A percentile compares a stretch with the other conserved stretches of the same genome.
phyloP scores from a whole-genome alignment of 208 protist species.

The Trypanosoma grayi region DNA sequence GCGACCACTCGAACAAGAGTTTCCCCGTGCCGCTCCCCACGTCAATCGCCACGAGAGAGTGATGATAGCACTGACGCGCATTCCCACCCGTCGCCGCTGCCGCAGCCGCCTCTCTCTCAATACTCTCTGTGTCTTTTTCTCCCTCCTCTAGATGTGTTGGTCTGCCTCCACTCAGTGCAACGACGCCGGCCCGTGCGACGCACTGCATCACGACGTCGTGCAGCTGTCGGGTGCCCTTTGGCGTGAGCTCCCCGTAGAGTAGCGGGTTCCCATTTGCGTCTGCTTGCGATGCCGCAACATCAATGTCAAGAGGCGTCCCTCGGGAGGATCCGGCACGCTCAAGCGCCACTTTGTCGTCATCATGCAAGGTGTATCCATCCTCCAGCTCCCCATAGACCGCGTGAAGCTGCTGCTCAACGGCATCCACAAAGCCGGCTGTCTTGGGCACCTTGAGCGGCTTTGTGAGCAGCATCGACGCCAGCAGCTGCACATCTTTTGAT shows the following conservation, averaged over 20 bases:
- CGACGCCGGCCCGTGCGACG: slow-evolving; percentile 15
- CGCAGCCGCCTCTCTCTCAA: too few species aligned
- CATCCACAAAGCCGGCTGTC: slow-evolving; percentile 34
- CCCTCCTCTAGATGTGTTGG: too few species aligned
- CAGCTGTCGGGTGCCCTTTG: slow-evolving; percentile 61
- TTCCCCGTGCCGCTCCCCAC: slow-evolving; percentile 72
- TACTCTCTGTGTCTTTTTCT: too few species aligned
- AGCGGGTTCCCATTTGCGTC: slow-evolving; percentile 11
- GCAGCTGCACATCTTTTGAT: background rate
- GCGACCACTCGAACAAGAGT: slow-evolving; percentile 70
- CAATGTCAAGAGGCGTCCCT: background rate
- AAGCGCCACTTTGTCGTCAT: slow-evolving; percentile 35
- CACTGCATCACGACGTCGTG: slow-evolving; percentile 30
- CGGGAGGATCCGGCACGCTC: background rate
- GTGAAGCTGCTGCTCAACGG: slow-evolving; percentile 50
- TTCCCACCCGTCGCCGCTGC: too few species aligned
- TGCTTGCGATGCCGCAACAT: background rate
- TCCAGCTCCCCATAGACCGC: slow-evolving; percentile 43
- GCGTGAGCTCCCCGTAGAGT: slow-evolving; percentile 77
- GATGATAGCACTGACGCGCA: background rate
- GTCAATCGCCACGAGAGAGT: slow-evolving; percentile 43
- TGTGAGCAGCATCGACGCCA: slow-evolving; percentile 18
- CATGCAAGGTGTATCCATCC: slow-evolving; percentile 39
- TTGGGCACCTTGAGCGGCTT: slow-evolving; percentile 25
- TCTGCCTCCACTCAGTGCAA: too few species aligned